Evolutionary conservation across 495 filamentous ascomycete genomes (phyloP), one percentile per base, ranked within the genome.

Genomic region (Neurospora terricola): DNA sequence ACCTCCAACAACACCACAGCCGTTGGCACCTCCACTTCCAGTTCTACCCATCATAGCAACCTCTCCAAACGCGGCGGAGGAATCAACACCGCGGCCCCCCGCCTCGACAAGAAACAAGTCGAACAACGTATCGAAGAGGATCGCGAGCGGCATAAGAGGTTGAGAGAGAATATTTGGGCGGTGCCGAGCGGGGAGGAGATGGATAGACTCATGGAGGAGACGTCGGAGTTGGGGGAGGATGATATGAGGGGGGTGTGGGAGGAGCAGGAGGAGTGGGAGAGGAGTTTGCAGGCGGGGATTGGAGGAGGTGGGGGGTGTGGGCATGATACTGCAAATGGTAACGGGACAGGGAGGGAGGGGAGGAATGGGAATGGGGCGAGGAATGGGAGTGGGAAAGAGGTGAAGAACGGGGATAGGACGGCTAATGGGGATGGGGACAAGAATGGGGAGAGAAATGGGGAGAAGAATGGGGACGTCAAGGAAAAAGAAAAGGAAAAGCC

Each of bases 101-200:
- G 54, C 71, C 84, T 94, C 14, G 94, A 98, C 78, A 95, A 94
- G 80, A 88, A 90, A 72, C 90, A 95, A 84, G 92, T 97, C 42
- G 94, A 98, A 82, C 94, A 98, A 84, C 83, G 96, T 70, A 98
- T 99, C 74, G 96, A 99, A 75, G 96, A 99, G 79, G 96, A 99
- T 82, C 86, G 96, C 9, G 96, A 99, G 80, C 86, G 96, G 48
- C 97, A 98, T 82, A 98, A 98, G 84, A 84, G 96, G 43, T 83
- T 92, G 73, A 81, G 96, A 18, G 96, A 99, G 80, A 91, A 88
- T 75, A 94, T 95, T 79, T 98, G 96, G 96, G 91, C 92, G 3
- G 89, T 97, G 4, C 87, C 86, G 69, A 83, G 84, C 9, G 89
- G 91, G 38, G 86, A 89, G 6, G 89, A 94, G 72, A 88, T 88